Evolutionary conservation across 257 asterid species (phyloP), one percentile per base, ranked within the genome.

Genomic region (Verbena officinalis): DNA sequence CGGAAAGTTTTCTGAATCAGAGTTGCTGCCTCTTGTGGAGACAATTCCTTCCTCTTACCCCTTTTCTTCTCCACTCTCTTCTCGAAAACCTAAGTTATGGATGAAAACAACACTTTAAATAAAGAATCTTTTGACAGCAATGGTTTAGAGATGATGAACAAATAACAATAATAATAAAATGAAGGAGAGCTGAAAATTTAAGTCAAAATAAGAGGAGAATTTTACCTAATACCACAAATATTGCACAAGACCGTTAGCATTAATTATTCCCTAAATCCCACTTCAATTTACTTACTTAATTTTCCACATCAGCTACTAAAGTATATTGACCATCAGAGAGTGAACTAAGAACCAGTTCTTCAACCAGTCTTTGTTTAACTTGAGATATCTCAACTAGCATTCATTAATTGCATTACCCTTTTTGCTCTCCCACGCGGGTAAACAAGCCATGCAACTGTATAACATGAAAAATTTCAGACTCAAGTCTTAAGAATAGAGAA

Each of bases 21-120:
- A 17, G 70, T 48, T 6, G 93, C 96, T 10, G 97, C 95, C 43
- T 88, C 96, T 44, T 83, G 82, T 0, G 73, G 80, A 17, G 93
- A 76, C 66, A 94, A 19, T 72, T 78, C 93, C 85, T 77, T 84
- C 75, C 78, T 78, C 89, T 90, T 90, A 14, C 97, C 96, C 77
- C 69, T 79, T 22, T 55, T 70, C 85, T 77, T 90, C 53, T 78
- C 92, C 77, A 77, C 78, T 76, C 93, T 88, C 84, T 75, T 94
- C 16, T 89, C 95, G 50, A 83, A 94, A 42, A 74, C 95, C 99
- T 94, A 59, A 15, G 5, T 34, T 15, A 21, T 7, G 24, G 22
- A 62, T 8, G 10, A 56, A 19, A 44, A 16, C 13, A 52, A 14
- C 19, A 8, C 21, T 5, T 31, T 22, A 61, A 20, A 17, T 22